A percentile compares a stretch with the other conserved stretches of the same genome.
phyloP scores from a whole-genome alignment of 2,329 filamentous ascomycete genomes.

The Colletotrichum musae region DNA sequence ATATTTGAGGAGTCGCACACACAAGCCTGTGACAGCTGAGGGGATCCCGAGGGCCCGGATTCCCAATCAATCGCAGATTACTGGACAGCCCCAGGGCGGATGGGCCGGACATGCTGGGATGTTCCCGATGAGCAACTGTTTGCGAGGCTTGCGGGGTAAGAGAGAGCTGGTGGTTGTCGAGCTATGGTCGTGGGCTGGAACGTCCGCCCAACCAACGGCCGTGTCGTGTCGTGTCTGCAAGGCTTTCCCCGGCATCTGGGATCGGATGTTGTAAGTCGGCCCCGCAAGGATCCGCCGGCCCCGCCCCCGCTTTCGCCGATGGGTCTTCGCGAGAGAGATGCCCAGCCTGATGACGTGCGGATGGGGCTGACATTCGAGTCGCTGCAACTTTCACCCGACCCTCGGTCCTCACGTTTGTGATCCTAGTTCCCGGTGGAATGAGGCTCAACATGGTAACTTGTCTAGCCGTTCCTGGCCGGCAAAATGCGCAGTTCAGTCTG shows the following conservation, averaged over 20 bases:
- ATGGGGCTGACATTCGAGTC: too few species aligned
- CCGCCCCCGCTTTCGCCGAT: constrained; percentile 9
- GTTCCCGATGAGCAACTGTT: constrained; percentile 1
- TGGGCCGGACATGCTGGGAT: background rate
- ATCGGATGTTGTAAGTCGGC: background rate
- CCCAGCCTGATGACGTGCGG: background rate
- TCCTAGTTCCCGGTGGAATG: too few species aligned
- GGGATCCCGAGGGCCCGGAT: constrained; percentile 5
- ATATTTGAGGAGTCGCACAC: background rate
- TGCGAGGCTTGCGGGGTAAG: constrained; percentile 7
- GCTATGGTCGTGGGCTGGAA: background rate
- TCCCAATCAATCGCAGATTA: background rate
- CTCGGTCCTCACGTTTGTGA: too few species aligned
- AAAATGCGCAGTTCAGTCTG: too few species aligned
- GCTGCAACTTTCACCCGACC: too few species aligned
- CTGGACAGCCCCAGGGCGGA: background rate
- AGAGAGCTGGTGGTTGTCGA: background rate
- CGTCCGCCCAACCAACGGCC: background rate
- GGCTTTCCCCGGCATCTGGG: background rate
- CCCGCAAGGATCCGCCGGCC: constrained; percentile 7
- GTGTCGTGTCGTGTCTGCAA: background rate
- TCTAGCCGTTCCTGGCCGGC: too few species aligned
- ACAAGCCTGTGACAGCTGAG: background rate
- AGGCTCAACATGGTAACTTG: too few species aligned
- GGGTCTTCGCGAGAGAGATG: background rate